Percentiles rank a stretch among this genome's conserved stretches.
Evolutionary conservation across 495 filamentous ascomycete genomes (phyloP).

Genomic region (Tuber magnatum): DNA sequence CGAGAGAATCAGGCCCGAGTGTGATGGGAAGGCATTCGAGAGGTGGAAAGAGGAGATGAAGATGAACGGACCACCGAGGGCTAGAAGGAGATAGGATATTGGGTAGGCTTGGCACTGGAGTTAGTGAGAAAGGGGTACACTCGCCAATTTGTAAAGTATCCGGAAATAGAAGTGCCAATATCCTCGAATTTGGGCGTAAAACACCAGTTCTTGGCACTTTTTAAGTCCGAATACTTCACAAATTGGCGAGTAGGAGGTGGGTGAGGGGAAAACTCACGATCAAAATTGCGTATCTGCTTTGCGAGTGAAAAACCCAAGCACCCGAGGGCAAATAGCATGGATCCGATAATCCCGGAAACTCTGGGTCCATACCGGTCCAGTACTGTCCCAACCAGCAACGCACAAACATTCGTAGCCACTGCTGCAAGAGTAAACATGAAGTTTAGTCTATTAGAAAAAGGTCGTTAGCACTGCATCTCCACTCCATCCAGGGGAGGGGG

Average conservation of each 20-base stretch:
- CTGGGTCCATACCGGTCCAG: conserved; percentile 77
- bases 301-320: conserved; percentile 66
- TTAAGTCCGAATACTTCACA: no score
- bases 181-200: no score
- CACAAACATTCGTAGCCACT: conserved; percentile 65
- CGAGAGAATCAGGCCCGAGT: conserved; percentile 77
- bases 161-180: no score
- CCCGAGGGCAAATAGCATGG: conserved; percentile 61
- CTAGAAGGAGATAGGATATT: conserved; percentile 62
- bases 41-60: conserved; percentile 89
- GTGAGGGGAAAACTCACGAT: conserved; percentile 24
- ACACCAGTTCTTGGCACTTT: no score
- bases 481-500: neutral
- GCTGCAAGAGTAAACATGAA: conserved; percentile 93
- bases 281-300: conserved; percentile 48
- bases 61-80: conserved; percentile 79
- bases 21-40: conserved; percentile 82
- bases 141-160: no score
- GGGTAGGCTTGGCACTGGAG: conserved; percentile 27
- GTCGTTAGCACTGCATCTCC: neutral
- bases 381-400: conserved; percentile 76
- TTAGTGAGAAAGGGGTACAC: conserved; percentile 4
- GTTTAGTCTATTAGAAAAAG: conserved; percentile 50
- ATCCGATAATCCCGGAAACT: conserved; percentile 66
- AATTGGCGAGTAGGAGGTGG: neutral